A percentile compares a stretch with the other conserved stretches of the same genome.
Conservation (phyloP, 2,329 filamentous ascomycete genomes). For the Hypoxylon sp. region DNA sequence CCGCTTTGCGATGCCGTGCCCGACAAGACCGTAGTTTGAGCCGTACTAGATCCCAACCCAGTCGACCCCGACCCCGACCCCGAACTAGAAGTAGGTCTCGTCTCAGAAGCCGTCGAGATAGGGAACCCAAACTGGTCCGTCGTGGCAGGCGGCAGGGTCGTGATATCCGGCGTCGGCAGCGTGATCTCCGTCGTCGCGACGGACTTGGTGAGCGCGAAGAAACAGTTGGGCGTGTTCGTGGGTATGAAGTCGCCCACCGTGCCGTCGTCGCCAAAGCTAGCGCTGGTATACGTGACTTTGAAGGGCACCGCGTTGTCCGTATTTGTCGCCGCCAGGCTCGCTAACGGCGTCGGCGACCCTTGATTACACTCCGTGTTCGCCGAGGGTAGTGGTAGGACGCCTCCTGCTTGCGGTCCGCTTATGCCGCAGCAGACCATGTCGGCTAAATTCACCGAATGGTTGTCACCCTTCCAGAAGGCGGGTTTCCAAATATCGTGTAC, state of each 20-base stretch:
- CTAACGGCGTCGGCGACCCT: constrained; percentile 38
- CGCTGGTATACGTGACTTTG: constrained; percentile 36
- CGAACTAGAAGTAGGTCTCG: neutral
- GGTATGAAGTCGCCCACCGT: constrained; percentile 35
- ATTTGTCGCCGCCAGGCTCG: constrained; percentile 37
- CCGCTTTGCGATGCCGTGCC: constrained; percentile 13
- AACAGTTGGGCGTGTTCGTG: constrained; percentile 30
- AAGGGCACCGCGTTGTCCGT: constrained; percentile 35
- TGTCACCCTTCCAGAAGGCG: neutral
- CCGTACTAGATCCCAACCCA: constrained; percentile 4
- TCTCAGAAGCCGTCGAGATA: neutral
- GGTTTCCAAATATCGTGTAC: constrained; percentile 27
- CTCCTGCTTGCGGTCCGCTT: constrained; percentile 20
- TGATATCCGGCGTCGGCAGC: constrained; percentile 33
- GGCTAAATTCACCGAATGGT: constrained; percentile 28
- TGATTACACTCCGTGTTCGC: constrained; percentile 28
- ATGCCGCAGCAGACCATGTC: constrained; percentile 41
- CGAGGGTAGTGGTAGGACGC: constrained; percentile 15
- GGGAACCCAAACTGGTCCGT: constrained; percentile 27
- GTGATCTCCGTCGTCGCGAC: constrained; percentile 28
- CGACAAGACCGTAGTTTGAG: constrained; percentile 3
- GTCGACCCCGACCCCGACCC: constrained; percentile 7
- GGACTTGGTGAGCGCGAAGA: constrained; percentile 35
- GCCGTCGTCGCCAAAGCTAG: constrained; percentile 25
- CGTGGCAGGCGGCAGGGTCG: constrained; percentile 17